Evolutionary conservation across 176 grass and related monocot genomes (phyloP).

Genomic region (Oryza australiensis): DNA sequence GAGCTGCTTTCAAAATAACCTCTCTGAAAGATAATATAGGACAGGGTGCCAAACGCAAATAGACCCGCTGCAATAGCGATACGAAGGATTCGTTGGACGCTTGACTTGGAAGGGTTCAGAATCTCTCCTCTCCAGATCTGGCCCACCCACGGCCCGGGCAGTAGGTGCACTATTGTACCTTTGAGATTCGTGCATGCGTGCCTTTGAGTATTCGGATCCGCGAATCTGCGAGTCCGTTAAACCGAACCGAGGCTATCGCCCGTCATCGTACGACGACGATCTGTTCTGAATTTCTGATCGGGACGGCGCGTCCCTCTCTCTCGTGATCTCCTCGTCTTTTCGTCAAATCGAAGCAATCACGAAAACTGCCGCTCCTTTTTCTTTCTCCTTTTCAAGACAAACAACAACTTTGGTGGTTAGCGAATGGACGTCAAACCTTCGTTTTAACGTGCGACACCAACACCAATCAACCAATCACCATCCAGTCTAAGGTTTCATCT

Average conservation of each 20-base stretch:
- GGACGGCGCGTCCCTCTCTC: slow-evolving; percentile 25
- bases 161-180: background rate
- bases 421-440: background rate
- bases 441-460: background rate
- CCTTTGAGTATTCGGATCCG: slow-evolving; percentile 17
- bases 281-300: background rate
- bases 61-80: too few species aligned
- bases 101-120: slow-evolving; percentile 15
- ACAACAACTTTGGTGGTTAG: slow-evolving; percentile 21
- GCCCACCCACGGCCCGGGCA: background rate
- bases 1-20: background rate
- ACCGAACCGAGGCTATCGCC: background rate
- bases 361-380: background rate
- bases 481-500: background rate
- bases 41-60: slow-evolving; percentile 26
- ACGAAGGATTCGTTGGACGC: background rate
- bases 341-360: slow-evolving; percentile 33
- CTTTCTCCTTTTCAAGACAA: background rate
- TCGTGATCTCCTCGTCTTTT: slow-evolving; percentile 7
- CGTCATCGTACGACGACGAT: background rate
- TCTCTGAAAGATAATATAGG: background rate
- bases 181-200: background rate
- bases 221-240: background rate
- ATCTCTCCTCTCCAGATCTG: slow-evolving; percentile 17
- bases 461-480: too few species aligned